These are phyloP conservation scores for Protomyces gravidus DNA, from an alignment of 1,139 yeast genomes.

Conservation along the genomic window DNA sequence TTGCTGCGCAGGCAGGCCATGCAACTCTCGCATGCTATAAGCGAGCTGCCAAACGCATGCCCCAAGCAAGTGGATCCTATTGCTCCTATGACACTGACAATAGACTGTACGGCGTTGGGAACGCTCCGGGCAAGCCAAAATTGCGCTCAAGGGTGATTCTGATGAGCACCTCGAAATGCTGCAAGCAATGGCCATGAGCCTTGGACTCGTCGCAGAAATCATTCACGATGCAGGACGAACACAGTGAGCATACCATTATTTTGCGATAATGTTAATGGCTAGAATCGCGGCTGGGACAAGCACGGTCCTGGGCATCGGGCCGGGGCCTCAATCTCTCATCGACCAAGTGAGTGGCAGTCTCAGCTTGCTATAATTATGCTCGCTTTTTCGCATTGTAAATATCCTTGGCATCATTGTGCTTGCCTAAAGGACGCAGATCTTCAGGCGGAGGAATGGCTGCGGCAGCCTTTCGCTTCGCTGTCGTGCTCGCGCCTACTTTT, in stretches of 20 bases:
- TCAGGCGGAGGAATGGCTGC: conserved; percentile 23
- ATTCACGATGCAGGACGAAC: conserved; percentile 97
- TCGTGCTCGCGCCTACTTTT: not conserved
- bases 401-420: conserved; percentile 22
- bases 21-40: conserved; percentile 92
- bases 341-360: conserved; percentile 78
- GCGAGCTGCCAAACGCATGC: conserved; percentile 51
- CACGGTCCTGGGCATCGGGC: conserved; percentile 45
- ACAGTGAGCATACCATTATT: conserved; percentile 92
- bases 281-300: not conserved
- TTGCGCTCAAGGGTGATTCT: conserved; percentile 69
- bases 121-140: conserved; percentile 86
- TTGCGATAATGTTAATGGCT: conserved; percentile 58
- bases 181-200: conserved; percentile 72
- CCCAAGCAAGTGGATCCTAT: conserved; percentile 49
- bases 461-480: conserved; percentile 18
- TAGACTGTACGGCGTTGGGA: conserved; percentile 61
- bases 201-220: conserved; percentile 71
- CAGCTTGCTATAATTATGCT: conserved; percentile 55
- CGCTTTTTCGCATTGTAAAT: conserved; percentile 18
- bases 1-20: conserved; percentile 96
- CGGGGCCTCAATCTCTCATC: conserved; percentile 81
- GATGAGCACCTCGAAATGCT: conserved; percentile 73
- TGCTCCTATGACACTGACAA: not conserved
- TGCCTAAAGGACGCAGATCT: conserved; percentile 16